Evolutionary conservation across 805 yeast species (phyloP), one percentile per base, ranked within the genome.

Genomic region (Phaffomyces thermotolerans): DNA sequence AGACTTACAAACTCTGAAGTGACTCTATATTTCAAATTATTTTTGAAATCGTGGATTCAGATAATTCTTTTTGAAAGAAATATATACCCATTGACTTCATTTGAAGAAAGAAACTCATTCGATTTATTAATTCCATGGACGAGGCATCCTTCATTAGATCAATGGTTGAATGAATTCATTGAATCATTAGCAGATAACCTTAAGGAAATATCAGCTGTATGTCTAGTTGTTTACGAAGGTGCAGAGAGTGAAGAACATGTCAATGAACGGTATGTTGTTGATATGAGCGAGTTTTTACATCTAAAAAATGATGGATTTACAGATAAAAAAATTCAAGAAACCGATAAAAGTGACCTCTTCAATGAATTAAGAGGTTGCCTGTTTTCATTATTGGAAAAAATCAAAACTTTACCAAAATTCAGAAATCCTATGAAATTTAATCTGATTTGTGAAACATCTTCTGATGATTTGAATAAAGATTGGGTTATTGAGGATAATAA

Each of bases 121-220:
- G 66, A 69, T 33, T 42, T 76, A 14, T 60, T 58, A 34, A 61
- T 71, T 0, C 72, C 74, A 12, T 62, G 67, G 32, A 67, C 64
- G 40, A 59, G 80, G 46, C 77, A 75, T 49, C 78, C 78, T 0
- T 65, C 52, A 2, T 66, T 50, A 3, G 42, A 47, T 27, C 40
- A 40, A 6, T 50, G 54, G 55, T 36, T 47, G 4, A 40, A 43
- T 9, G 43, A 37, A 6, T 20, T 43, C 6, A 29, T 43, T 3
- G 41, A 15, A 3, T 39, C 51, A 3, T 40, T 56, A 13, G 36
- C 40, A 0, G 13, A 29, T 6, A 30, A 38, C 17, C 4, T 37
- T 15, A 13, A 32, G 5, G 18, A 23, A 3, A 67, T 13, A 49
- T 31, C 37, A 8, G 32, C 40, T 25, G 54, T 69, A 1, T 58